Conservation (phyloP, 2,329 filamentous ascomycete genomes). For the Aspergillus ochraceoroseus region DNA sequence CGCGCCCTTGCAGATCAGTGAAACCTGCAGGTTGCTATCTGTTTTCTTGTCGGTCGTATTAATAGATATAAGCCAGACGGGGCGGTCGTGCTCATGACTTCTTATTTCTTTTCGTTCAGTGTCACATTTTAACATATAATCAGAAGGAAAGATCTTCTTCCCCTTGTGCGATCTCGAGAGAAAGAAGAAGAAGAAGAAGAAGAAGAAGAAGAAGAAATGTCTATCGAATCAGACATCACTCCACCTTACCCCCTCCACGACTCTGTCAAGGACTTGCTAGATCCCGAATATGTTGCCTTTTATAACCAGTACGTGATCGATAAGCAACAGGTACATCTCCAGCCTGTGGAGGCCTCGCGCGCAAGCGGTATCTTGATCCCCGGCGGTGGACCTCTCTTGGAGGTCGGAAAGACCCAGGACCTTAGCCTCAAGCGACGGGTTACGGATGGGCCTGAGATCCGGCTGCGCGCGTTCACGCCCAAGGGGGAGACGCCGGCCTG, state of each 20-base stretch:
- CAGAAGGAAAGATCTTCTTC: no score
- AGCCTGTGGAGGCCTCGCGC: constrained; percentile 51
- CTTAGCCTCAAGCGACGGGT: constrained; percentile 43
- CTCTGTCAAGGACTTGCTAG: constrained; percentile 44
- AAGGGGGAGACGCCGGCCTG: constrained; percentile 39
- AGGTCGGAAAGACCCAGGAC: constrained; percentile 48
- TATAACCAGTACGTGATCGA: constrained; percentile 51
- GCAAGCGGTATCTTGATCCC: constrained; percentile 51
- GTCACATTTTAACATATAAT: no score
- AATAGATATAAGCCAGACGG: no score
- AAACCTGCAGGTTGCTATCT: no score
- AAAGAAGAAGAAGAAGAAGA: not conserved
- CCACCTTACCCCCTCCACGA: constrained; percentile 49
- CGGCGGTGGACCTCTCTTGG: constrained; percentile 47
- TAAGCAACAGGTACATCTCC: constrained; percentile 52
- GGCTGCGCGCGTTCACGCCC: constrained; percentile 51
- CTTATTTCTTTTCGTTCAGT: no score
- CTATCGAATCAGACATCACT: constrained; percentile 21
- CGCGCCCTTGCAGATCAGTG: not conserved
- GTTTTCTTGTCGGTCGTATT: no score
- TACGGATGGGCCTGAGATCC: constrained; percentile 48
- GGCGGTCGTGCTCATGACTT: no score
- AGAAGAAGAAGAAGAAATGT: constrained; percentile 16
- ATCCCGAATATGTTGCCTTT: constrained; percentile 51
- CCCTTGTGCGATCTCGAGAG: no score